phyloP scores from a whole-genome alignment of 148 eudicot species.

The Fagopyrum tataricum region DNA sequence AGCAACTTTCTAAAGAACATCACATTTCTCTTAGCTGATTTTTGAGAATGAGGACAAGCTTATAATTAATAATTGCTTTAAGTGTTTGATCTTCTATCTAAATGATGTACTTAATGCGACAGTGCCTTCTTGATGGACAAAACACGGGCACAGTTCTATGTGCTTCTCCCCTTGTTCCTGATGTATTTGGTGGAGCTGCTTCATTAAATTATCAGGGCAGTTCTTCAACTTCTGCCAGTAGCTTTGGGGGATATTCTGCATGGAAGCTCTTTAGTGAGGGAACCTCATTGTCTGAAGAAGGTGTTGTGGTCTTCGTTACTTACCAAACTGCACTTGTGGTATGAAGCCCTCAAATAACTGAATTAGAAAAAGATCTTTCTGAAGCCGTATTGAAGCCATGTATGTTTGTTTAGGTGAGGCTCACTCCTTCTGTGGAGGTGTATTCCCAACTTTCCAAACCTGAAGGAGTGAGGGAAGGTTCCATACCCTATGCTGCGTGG shows the following conservation, averaged over 20 bases:
- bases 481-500: constrained; percentile 98
- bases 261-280: constrained; percentile 54
- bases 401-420: constrained; percentile 53
- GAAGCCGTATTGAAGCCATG: constrained; percentile 14
- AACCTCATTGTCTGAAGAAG: constrained; percentile 69
- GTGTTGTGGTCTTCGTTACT: constrained; percentile 81
- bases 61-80: not conserved
- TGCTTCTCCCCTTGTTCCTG: constrained; percentile 75
- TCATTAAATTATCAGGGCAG: constrained; percentile 40
- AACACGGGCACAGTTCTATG: constrained; percentile 69
- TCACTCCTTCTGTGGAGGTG: constrained; percentile 53
- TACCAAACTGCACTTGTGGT: constrained; percentile 94
- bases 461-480: constrained; percentile 83
- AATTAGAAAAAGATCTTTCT: constrained; percentile 3
- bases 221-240: constrained; percentile 38
- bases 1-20: not conserved
- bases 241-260: constrained; percentile 53
- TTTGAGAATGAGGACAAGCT: not conserved
- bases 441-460: constrained; percentile 73
- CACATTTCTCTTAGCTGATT: not conserved
- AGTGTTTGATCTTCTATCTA: constrained; percentile 1
- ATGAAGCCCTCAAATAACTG: constrained; percentile 34
- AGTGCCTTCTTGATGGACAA: constrained; percentile 87
- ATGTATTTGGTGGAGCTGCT: constrained; percentile 46
- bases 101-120: constrained; percentile 21